phyloP scores from a whole-genome alignment of 2,329 filamentous ascomycete genomes.

The Alternaria infectoria region DNA sequence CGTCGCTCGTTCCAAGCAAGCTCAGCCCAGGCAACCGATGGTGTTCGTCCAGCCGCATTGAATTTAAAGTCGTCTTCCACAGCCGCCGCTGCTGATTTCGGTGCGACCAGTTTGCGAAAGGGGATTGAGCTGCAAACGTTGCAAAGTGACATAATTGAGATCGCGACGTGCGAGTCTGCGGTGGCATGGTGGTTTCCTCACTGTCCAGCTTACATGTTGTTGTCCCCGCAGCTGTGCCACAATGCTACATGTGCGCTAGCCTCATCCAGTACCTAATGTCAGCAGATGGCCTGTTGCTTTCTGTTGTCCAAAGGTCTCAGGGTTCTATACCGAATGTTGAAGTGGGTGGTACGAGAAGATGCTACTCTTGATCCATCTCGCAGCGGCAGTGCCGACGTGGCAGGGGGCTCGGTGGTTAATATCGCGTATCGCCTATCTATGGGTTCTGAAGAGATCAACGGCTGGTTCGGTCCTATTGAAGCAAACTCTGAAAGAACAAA shows the following conservation, averaged over 20 bases:
- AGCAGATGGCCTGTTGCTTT: not conserved
- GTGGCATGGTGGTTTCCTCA: too few relatives aligned
- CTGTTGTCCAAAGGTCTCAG: not conserved
- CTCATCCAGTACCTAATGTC: not conserved
- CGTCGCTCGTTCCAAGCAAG: not conserved
- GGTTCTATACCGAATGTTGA: not conserved
- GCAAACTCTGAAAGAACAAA: not conserved
- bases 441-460: not conserved
- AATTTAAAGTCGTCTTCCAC: not conserved
- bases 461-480: not conserved
- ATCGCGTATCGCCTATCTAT: not conserved
- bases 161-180: too few relatives aligned
- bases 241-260: not conserved
- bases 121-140: not conserved
- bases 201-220: not conserved
- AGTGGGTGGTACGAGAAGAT: not conserved
- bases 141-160: not conserved
- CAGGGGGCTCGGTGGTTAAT: not conserved
- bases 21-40: rapidly evolving
- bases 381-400: not conserved
- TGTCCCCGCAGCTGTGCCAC: not conserved
- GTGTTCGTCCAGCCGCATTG: not conserved
- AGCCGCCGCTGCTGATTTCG: too few relatives aligned
- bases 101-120: too few relatives aligned
- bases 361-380: not conserved